Percentiles rank a stretch among this genome's conserved stretches.
phyloP scores from a whole-genome alignment of 2,329 filamentous ascomycete species.

The Pseudogymnoascus sp. region DNA sequence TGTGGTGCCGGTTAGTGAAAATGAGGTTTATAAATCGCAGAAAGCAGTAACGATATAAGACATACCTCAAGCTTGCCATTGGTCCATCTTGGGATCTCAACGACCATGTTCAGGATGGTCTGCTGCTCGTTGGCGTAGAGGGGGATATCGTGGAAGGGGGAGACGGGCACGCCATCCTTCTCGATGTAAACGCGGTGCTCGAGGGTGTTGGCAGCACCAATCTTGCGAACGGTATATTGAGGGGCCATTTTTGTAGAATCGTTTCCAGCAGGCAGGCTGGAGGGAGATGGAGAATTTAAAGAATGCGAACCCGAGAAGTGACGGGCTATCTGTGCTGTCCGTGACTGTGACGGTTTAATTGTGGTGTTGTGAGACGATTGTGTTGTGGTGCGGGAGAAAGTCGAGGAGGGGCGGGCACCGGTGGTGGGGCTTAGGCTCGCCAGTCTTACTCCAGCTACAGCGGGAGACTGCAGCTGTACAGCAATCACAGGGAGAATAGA shows the following conservation, averaged over 20 bases:
- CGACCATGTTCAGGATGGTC: slow-evolving; percentile 96
- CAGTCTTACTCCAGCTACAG: slow-evolving; percentile 10
- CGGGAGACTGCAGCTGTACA: slow-evolving; percentile 4
- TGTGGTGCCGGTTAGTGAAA: background rate
- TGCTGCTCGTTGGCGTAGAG: slow-evolving; percentile 95
- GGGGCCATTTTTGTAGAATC: slow-evolving; percentile 44
- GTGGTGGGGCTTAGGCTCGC: slow-evolving; percentile 12
- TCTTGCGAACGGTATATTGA: slow-evolving; percentile 72
- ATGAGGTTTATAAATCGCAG: slow-evolving; percentile 6
- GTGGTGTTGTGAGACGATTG: slow-evolving; percentile 13
- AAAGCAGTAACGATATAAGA: slow-evolving; percentile 17
- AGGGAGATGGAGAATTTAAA: slow-evolving; percentile 13
- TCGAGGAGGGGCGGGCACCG: slow-evolving; percentile 15
- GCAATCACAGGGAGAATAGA: slow-evolving; percentile 3
- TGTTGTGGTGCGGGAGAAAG: slow-evolving; percentile 14
- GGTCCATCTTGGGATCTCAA: slow-evolving; percentile 99
- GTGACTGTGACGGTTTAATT: slow-evolving; percentile 14
- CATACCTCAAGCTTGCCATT: slow-evolving; percentile 98
- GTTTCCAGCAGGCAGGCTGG: slow-evolving; percentile 19
- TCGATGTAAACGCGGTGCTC: slow-evolving; percentile 97
- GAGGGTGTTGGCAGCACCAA: slow-evolving; percentile 82
- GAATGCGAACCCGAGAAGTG: slow-evolving; percentile 36
- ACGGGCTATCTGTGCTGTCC: slow-evolving; percentile 35
- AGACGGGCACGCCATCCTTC: slow-evolving; percentile 90
- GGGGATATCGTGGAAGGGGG: slow-evolving; percentile 96